Evolutionary conservation across 805 yeast genomes (phyloP), one percentile per base, ranked within the genome.

Genomic region (Maudiozyma bulderi): DNA sequence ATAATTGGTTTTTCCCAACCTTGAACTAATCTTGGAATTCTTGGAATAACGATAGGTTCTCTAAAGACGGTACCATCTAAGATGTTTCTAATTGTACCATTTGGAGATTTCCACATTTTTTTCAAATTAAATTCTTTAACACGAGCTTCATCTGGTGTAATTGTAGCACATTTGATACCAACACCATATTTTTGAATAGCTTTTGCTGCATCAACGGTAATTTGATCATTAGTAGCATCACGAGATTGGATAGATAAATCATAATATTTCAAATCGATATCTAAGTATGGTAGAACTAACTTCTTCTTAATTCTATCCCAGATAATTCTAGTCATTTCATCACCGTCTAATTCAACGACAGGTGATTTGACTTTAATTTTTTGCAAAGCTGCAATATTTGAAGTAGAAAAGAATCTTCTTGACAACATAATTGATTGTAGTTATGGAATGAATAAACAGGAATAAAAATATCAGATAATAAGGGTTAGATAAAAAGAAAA

Each of bases 71-170:
- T 85, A 57, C 93, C 93, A 35, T 86, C 86, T 53, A 85, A 67
- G 48, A 84, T 83, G 66, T 85, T 85, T 72, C 93, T 76, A 58
- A 85, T 82, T 32, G 93, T 84, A 56, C 93, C 93, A 62, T 85
- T 85, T 55, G 93, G 93, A 20, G 91, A 84, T 47, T 80, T 74
- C 90, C 91, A 85, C 93, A 85, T 85, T 62, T 85, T 78, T 61
- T 81, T 81, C 65, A 85, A 73, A 44, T 72, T 69, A 57, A 84
- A 85, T 67, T 85, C 93, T 61, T 80, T 72, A 43, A 85, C 91
- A 66, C 93, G 75, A 29, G 77, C 80, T 65, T 85, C 91, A 65
- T 85, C 91, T 2, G 91, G 93, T 1, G 91, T 85, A 58, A 85
- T 85, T 14, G 91, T 85, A 45, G 93, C 91, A 75, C 91, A 85